phyloP scores from a whole-genome alignment of 768 basidiomycete genomes.

The Pholiota molesta region DNA sequence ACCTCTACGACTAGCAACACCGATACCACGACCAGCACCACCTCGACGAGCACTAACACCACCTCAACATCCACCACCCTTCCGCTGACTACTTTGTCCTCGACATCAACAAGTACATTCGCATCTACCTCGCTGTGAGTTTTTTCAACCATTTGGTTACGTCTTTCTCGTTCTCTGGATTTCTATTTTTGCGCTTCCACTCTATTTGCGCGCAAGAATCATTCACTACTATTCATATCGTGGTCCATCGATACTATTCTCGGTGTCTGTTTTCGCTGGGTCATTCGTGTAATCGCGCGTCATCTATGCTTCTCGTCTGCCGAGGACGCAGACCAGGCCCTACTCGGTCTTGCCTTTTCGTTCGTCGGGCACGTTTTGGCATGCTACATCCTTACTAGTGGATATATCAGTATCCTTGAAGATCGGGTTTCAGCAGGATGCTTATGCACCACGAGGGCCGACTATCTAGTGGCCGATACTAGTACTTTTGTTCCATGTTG shows the following conservation, averaged over 20 bases:
- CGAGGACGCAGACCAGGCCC: not conserved
- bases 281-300: not conserved
- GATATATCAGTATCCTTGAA: not conserved
- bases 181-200: slow-evolving; percentile 3
- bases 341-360: not conserved
- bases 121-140: slow-evolving; percentile 16
- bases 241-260: not conserved
- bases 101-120: slow-evolving; percentile 18
- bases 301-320: not conserved
- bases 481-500: not conserved
- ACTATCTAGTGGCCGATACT: not conserved
- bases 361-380: not conserved
- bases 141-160: not conserved
- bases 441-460: not conserved
- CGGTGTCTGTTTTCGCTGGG: not conserved
- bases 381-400: not conserved
- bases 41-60: slow-evolving; percentile 3
- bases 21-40: not conserved
- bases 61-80: slow-evolving; percentile 2
- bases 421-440: not conserved
- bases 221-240: not conserved
- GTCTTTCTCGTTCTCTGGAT: not conserved
- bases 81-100: slow-evolving; percentile 7
- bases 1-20: not conserved
- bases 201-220: not conserved